Conservation (phyloP, 352 stramenopile species). For the Discostella stelligera region DNA sequence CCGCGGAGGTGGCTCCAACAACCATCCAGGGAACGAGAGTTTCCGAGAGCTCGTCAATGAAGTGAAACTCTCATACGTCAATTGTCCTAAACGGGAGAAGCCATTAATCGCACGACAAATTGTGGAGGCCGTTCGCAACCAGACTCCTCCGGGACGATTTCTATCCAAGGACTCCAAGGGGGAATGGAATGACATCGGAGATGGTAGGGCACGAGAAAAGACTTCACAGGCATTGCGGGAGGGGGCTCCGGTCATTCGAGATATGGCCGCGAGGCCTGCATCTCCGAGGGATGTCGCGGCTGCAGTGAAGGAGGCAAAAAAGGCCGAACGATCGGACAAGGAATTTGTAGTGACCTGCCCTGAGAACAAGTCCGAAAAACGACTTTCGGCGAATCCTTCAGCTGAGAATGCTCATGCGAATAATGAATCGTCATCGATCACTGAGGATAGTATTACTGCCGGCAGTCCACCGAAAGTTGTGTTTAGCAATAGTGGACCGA, state of each 20-base stretch:
- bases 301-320: conserved; percentile 20
- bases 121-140: conserved; percentile 41
- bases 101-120: conserved; percentile 36
- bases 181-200: conserved; percentile 43
- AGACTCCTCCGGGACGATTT: conserved; percentile 44
- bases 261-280: conserved; percentile 19
- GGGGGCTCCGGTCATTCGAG: conserved; percentile 41
- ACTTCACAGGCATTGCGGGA: conserved; percentile 42
- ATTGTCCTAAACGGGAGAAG: conserved; percentile 47
- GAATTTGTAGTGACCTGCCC: conserved; percentile 2
- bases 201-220: conserved; percentile 41
- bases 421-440: too few species aligned
- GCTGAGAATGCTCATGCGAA: neutral
- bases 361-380: neutral
- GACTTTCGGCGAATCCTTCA: neutral
- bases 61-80: conserved; percentile 75
- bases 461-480: too few species aligned
- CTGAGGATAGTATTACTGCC: too few species aligned
- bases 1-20: conserved; percentile 32
- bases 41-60: conserved; percentile 85
- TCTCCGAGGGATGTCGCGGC: conserved; percentile 7
- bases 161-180: conserved; percentile 34
- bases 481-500: too few species aligned
- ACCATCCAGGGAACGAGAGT: conserved; percentile 83
- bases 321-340: conserved; percentile 16